Evolutionary conservation across 2,329 filamentous ascomycete species (phyloP).

Genomic region (Penicillium crustosum): DNA sequence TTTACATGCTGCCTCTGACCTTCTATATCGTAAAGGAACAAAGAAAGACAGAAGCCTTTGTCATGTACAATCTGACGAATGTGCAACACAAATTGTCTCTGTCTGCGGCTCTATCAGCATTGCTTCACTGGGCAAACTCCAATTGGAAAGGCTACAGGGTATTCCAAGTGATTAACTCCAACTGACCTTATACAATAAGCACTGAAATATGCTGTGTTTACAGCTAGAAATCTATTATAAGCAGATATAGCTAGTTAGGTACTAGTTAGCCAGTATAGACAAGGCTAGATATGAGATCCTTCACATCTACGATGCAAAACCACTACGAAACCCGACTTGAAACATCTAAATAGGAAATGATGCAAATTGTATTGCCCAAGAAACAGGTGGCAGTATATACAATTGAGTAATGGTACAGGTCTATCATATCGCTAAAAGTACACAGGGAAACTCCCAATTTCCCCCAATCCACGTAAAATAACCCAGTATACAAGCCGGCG

Average conservation of each 20-base stretch:
- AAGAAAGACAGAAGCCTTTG: not conserved
- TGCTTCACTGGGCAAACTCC: not conserved
- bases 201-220: not conserved
- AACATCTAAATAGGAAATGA: not conserved
- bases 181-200: not conserved
- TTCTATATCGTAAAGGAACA: not conserved
- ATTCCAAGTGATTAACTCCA: not conserved
- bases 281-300: not conserved
- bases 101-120: not conserved
- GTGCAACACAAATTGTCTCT: not conserved
- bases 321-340: too few species aligned
- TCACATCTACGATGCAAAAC: not conserved
- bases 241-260: not conserved
- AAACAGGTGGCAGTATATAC: conserved; percentile 17
- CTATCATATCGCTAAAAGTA: conserved; percentile 36
- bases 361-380: not conserved
- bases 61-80: not conserved
- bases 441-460: conserved; percentile 14
- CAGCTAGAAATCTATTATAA: not conserved
- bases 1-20: not conserved
- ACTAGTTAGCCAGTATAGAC: not conserved
- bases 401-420: conserved; percentile 33
- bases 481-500: conserved; percentile 1
- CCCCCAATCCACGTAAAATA: not conserved
- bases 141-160: not conserved